Evolutionary conservation across 352 stramenopile genomes (phyloP), one percentile per base, ranked within the genome.

Genomic region (Phytophthora fragariaefolia): DNA sequence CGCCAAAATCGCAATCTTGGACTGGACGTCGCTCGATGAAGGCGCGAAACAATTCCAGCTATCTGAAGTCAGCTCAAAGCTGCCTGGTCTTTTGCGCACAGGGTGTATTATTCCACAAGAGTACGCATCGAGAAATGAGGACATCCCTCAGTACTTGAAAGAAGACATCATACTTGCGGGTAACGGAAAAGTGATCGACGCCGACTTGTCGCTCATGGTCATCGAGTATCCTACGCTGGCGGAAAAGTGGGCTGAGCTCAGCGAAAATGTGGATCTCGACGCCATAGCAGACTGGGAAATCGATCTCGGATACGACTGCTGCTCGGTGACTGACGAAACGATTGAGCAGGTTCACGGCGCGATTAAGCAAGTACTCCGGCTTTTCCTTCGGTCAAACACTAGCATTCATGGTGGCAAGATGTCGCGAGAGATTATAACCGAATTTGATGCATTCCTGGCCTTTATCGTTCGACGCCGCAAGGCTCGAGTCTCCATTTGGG

Each of bases 21-120:
- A 93, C 42, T 95, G 85, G 83, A 95, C 87, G 2, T 89, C 78
- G 0, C 58, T 93, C 5, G 87, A 95, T 50, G 79, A 91, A 58
- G 83, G 76, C 13, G 69, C 78, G 50, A 51, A 79, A 72, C 61
- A 76, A 45, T 79, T 91, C 24, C 79, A 89, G 46, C 38, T 93
- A 8, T 67, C 76, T 4, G 85, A 93, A 50, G 47, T 88, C 15
- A 72, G 52, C 8, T 71, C 69, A 0, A 84, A 87, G 43, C 46
- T 93, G 0, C 57, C 82, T 2, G 74, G 71, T 2, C 46, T 90
- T 15, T 22, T 91, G 10, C 79, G 79, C 30, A 86, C 76, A 1
- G 85, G 82, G 1, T 76, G 69, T 6, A 54, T 85, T 23, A 52
- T 77, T 22, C 75, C 69, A 1, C 53, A 60, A 15, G 67, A 79